These are phyloP conservation scores for Solanum ahanhuiri DNA, from an alignment of 257 asterid genomes.

Conservation along the genomic window DNA sequence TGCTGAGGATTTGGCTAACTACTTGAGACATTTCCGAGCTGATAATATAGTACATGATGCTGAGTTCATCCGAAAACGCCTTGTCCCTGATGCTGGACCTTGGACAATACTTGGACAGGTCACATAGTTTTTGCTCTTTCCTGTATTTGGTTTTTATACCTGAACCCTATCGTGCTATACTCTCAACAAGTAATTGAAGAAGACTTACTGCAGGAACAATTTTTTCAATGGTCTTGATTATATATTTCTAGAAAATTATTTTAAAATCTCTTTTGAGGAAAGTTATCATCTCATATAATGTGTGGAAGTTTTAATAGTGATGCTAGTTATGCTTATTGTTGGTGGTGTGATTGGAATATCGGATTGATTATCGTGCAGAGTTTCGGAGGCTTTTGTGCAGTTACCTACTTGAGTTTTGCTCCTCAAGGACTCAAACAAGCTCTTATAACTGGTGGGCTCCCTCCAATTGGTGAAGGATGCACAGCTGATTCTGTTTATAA, in stretches of 20 bases:
- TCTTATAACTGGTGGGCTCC: conserved; percentile 92
- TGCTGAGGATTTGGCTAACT: conserved; percentile 52
- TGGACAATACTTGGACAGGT: conserved; percentile 99
- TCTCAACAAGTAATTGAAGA: neutral
- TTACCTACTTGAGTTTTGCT: conserved; percentile 91
- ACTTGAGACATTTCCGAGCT: conserved; percentile 79
- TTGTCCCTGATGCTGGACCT: conserved; percentile 67
- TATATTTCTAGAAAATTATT: neutral
- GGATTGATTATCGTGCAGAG: conserved; percentile 47
- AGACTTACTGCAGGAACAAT: neutral
- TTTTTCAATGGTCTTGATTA: neutral
- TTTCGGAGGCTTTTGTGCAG: conserved; percentile 93
- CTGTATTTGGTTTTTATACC: neutral
- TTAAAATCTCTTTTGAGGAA: neutral
- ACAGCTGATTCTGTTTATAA: conserved; percentile 78
- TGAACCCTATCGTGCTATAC: neutral
- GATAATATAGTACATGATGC: conserved; percentile 87
- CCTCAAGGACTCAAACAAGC: conserved; percentile 87
- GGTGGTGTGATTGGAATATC: neutral
- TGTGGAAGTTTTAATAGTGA: neutral
- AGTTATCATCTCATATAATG: neutral
- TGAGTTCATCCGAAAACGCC: conserved; percentile 66
- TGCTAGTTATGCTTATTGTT: neutral
- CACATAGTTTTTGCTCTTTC: neutral
- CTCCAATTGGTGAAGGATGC: conserved; percentile 73